Percentiles rank a stretch among this genome's conserved stretches.
phyloP scores from a whole-genome alignment of 2,329 filamentous ascomycete species.

The Botrytis tulipae region DNA sequence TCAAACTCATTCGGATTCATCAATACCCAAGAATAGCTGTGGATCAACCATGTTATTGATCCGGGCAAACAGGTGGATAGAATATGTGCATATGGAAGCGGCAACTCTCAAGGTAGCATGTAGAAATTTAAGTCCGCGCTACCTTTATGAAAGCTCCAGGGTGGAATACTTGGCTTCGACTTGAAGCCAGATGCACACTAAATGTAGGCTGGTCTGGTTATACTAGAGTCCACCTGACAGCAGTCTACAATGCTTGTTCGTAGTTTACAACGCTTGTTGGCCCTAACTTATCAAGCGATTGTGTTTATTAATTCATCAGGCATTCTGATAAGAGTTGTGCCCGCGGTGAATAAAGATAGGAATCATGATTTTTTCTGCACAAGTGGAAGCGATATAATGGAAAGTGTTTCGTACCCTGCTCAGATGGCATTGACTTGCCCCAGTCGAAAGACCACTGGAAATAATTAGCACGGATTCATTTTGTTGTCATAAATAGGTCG shows the following conservation, averaged over 20 bases:
- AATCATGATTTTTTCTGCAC: not conserved
- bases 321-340: not conserved
- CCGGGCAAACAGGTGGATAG: not conserved
- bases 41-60: not conserved
- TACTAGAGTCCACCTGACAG: not conserved
- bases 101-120: not conserved
- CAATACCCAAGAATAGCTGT: not conserved
- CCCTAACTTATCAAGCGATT: not conserved
- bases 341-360: not conserved
- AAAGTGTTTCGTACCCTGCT: not conserved
- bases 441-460: not conserved
- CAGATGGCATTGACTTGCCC: not conserved
- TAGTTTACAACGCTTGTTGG: not conserved
- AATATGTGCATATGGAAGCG: not conserved
- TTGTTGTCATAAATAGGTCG: not conserved
- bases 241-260: not conserved
- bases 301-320: too few species aligned
- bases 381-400: not conserved
- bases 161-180: not conserved
- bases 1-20: not conserved
- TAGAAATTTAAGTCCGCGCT: too few species aligned
- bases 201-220: not conserved
- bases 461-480: not conserved
- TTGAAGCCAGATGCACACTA: not conserved
- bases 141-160: too few species aligned